Percentiles rank a stretch among this genome's conserved stretches.
These are phyloP conservation scores for Kluyveromyces wickerhamii DNA, from an alignment of 805 yeast species.

Conservation along the genomic window DNA sequence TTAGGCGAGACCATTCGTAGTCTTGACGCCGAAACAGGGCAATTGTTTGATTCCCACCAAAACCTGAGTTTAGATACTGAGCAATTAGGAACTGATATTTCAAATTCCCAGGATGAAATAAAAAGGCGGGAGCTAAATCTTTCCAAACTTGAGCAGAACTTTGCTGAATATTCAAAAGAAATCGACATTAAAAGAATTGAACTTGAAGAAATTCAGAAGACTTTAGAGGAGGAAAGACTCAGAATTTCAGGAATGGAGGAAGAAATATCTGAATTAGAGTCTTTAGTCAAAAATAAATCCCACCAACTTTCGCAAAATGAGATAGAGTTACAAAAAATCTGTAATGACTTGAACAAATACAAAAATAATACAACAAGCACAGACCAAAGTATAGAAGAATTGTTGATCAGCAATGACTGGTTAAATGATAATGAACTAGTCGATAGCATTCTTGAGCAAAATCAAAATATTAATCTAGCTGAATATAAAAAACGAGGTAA, in stretches of 20 bases:
- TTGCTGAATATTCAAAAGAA: slow-evolving; percentile 21
- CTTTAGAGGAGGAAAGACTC: slow-evolving; percentile 38
- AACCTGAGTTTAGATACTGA: slow-evolving; percentile 62
- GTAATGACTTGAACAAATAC: slow-evolving; percentile 48
- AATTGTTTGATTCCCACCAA: slow-evolving; percentile 49
- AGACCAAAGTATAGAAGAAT: slow-evolving; percentile 34
- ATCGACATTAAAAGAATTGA: slow-evolving; percentile 17
- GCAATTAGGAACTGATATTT: slow-evolving; percentile 52
- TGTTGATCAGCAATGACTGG: slow-evolving; percentile 63
- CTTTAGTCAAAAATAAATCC: slow-evolving; percentile 37
- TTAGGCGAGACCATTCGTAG: slow-evolving; percentile 32
- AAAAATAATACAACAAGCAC: slow-evolving; percentile 32
- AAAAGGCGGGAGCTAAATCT: slow-evolving; percentile 30
- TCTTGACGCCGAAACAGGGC: slow-evolving; percentile 36
- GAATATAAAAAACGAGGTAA: slow-evolving; percentile 52
- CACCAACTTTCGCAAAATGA: slow-evolving; percentile 37
- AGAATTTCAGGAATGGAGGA: slow-evolving; percentile 63
- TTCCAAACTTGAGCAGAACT: slow-evolving; percentile 30
- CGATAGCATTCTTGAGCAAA: slow-evolving; percentile 47
- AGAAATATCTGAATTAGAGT: slow-evolving; percentile 57
- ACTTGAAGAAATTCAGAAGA: slow-evolving; percentile 21
- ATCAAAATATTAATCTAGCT: slow-evolving; percentile 54
- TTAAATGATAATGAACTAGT: slow-evolving; percentile 55
- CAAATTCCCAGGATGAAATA: slow-evolving; percentile 36
- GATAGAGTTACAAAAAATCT: slow-evolving; percentile 44